A percentile compares a stretch with the other conserved stretches of the same genome.
Conservation (phyloP, 164 flowering plant species). For the Liquidambar formosana region DNA sequence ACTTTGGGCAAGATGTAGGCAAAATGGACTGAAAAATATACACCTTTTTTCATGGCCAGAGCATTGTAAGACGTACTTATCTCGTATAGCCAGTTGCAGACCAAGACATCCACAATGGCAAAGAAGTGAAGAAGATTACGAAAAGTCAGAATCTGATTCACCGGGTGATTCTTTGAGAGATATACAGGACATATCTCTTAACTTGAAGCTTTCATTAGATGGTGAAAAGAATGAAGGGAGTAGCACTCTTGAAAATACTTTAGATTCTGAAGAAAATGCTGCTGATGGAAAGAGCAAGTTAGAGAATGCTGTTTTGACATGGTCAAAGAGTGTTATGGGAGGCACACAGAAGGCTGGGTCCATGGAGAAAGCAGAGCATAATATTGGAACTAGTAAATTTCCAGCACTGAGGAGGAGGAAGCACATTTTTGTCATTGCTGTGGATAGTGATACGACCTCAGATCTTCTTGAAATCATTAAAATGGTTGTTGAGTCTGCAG, state of each 20-base stretch:
- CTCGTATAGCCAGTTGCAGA: slow-evolving; percentile 71
- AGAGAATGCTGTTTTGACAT: slow-evolving; percentile 22
- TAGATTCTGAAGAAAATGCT: slow-evolving; percentile 27
- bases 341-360: slow-evolving; percentile 29
- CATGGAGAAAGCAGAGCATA: slow-evolving; percentile 22
- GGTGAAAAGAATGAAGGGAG: slow-evolving; percentile 29
- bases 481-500: slow-evolving; percentile 43
- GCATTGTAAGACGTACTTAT: slow-evolving; percentile 80
- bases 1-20: slow-evolving; percentile 82
- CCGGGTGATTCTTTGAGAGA: slow-evolving; percentile 39
- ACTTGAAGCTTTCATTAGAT: slow-evolving; percentile 38
- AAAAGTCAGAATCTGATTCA: slow-evolving; percentile 49
- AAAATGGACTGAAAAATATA: slow-evolving; percentile 82
- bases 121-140: slow-evolving; percentile 33
- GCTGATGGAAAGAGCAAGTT: slow-evolving; percentile 22
- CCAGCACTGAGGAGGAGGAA: slow-evolving; percentile 65
- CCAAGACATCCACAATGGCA: slow-evolving; percentile 87
- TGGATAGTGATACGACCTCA: slow-evolving; percentile 44
- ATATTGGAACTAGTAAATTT: slow-evolving; percentile 30
- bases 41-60: slow-evolving; percentile 96
- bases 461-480: slow-evolving; percentile 39
- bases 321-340: slow-evolving; percentile 23
- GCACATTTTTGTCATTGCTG: slow-evolving; percentile 61
- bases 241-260: slow-evolving; percentile 17
- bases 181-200: slow-evolving; percentile 39